Conservation (phyloP, 2,329 filamentous ascomycete species). For the Penicillium decumbens region DNA sequence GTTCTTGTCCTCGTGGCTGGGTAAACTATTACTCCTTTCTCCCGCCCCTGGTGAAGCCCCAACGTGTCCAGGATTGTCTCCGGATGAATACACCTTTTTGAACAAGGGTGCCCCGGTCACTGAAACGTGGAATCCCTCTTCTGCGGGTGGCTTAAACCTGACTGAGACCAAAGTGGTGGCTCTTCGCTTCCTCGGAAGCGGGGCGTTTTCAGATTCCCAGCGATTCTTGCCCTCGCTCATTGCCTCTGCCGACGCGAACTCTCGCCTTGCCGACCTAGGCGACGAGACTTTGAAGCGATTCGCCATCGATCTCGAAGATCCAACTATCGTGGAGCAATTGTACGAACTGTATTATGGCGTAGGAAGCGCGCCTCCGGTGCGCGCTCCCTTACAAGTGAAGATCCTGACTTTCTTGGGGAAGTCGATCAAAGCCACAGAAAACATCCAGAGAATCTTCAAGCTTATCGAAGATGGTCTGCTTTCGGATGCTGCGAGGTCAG, state of each 20-base stretch:
- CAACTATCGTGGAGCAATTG: constrained; percentile 58
- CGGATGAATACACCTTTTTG: constrained; percentile 63
- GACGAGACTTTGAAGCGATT: constrained; percentile 84
- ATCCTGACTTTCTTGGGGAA: constrained; percentile 72
- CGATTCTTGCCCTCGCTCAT: constrained; percentile 79
- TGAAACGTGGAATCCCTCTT: constrained; percentile 59
- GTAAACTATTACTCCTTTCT: constrained; percentile 69
- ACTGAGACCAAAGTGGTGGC: constrained; percentile 66
- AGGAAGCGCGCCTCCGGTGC: constrained; percentile 45
- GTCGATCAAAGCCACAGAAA: constrained; percentile 67
- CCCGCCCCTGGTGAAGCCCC: constrained; percentile 42
- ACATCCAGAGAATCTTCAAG: constrained; percentile 62
- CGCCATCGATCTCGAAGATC: constrained; percentile 63
- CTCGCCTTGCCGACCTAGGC: constrained; percentile 73
- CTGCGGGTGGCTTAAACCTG: constrained; percentile 60
- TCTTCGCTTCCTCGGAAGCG: constrained; percentile 71
- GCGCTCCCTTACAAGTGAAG: constrained; percentile 69
- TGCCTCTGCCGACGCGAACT: constrained; percentile 77
- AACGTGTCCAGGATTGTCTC: constrained; percentile 58
- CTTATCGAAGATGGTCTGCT: constrained; percentile 65
- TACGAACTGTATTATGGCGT: constrained; percentile 70
- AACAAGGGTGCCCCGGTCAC: constrained; percentile 52
- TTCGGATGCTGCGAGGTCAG: constrained; percentile 39
- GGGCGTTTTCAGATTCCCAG: constrained; percentile 77
- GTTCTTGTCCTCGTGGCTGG: constrained; percentile 71